Conservation (phyloP, 352 stramenopile genomes). For the Phytophthora gonapodyides region DNA sequence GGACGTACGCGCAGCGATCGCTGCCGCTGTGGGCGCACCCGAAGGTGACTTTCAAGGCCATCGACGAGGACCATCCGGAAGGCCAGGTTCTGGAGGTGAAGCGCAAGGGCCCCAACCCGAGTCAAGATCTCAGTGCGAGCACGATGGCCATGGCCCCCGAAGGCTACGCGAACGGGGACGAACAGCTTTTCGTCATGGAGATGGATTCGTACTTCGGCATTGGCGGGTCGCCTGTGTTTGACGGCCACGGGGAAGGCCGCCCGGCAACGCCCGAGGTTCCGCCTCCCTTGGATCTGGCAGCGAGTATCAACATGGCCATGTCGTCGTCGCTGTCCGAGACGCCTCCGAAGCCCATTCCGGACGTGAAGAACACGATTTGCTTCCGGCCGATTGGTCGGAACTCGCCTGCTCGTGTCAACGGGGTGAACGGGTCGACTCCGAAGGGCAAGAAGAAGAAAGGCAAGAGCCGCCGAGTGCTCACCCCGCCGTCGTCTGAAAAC, state of each 20-base stretch:
- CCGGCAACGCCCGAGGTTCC: slow-evolving; percentile 45
- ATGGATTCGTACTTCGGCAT: slow-evolving; percentile 90
- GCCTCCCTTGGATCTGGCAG: slow-evolving; percentile 59
- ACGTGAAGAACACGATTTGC: slow-evolving; percentile 45
- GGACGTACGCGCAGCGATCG: slow-evolving; percentile 64
- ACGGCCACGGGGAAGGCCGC: slow-evolving; percentile 32
- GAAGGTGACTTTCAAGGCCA: slow-evolving; percentile 70
- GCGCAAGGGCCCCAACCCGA: slow-evolving; percentile 64
- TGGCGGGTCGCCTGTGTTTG: slow-evolving; percentile 77
- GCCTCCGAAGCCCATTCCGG: slow-evolving; percentile 31
- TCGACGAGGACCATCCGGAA: slow-evolving; percentile 51
- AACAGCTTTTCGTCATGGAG: slow-evolving; percentile 84
- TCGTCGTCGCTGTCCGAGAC: slow-evolving; percentile 61
- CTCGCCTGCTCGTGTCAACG: slow-evolving; percentile 6
- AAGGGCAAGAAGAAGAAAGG: slow-evolving; percentile 51
- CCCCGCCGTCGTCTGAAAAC: slow-evolving; percentile 21
- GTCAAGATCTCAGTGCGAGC: slow-evolving; percentile 41
- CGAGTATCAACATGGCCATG: slow-evolving; percentile 84
- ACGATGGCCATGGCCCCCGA: slow-evolving; percentile 35
- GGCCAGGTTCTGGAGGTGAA: slow-evolving; percentile 75
- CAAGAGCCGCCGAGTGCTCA: slow-evolving; percentile 30
- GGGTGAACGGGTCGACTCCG: slow-evolving; percentile 20
- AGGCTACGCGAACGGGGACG: slow-evolving; percentile 47
- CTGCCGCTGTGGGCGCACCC: slow-evolving; percentile 79
- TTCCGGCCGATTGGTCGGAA: slow-evolving; percentile 31